Evolutionary conservation across 352 stramenopile species (phyloP), one percentile per base, ranked within the genome.

Genomic region (Phytophthora sansomeana): DNA sequence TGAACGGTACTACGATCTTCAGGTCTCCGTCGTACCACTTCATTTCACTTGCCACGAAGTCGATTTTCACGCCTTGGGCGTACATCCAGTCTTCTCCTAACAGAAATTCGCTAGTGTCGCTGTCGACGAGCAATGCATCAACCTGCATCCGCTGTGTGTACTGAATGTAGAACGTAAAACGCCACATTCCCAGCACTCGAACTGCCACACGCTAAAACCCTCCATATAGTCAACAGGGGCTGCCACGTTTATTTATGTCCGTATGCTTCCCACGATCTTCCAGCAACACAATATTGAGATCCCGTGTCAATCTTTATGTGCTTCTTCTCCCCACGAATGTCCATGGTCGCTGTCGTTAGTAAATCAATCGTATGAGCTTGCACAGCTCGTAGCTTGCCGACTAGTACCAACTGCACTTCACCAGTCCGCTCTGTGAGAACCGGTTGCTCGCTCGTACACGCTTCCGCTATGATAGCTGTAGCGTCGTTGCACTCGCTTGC

Each of bases 71-170:
- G 1, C 36, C 50, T 3, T 48, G 19, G 19, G 11, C 1, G 3
- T 35, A 42, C 50, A 58, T 58, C 50, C 50, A 58, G 14, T 58
- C 50, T 13, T 58, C 50, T 3, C 50, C 50, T 1, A 58, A 14
- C 10, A 58, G 16, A 6, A 48, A 47, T 6, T 58, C 36, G 0
- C 5, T 0, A 1, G 50, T 32, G 1, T 42, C 19, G 9, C 50
- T 42, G 6, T 47, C 35, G 10, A 58, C 50, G 5, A 58, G 3
- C 21, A 58, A 24, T 4, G 50, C 35, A 13, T 58, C 24, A 6
- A 58, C 50, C 5, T 26, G 21, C 50, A 48, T 58, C 8, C 8
- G 2, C 36, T 58, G 36, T 6, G 14, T n/a, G 21, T 48, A 47
- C 33, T 57, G 50, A 1, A 35, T 57, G 7, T 24, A 0, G 21